Conservation (phyloP, 2,329 filamentous ascomycete genomes). For the Fusarium gaditjirri region DNA sequence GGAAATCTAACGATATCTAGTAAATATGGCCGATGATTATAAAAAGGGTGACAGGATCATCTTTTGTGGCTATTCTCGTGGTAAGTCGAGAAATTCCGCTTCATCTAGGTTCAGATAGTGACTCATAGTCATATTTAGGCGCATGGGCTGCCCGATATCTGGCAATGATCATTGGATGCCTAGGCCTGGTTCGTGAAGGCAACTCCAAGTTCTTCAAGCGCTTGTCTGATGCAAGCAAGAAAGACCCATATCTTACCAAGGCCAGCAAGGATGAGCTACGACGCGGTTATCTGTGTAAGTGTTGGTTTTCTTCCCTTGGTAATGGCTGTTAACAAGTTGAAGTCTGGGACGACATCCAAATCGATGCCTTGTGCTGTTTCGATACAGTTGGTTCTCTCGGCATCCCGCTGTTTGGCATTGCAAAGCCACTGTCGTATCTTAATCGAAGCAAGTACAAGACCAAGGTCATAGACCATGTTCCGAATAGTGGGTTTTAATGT, state of each 20-base stretch:
- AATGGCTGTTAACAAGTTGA: rapidly evolving
- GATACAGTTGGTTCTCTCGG: not conserved
- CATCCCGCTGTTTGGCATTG: not conserved
- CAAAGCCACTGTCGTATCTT: not conserved
- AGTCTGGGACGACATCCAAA: not conserved
- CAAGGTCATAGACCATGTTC: not conserved
- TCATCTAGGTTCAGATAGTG: rapidly evolving
- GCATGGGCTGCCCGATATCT: not conserved
- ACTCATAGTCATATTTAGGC: rapidly evolving
- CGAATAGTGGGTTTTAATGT: too few relatives aligned
- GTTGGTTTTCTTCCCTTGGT: rapidly evolving
- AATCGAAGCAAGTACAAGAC: not conserved
- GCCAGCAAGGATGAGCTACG: not conserved
- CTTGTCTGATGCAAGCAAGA: not conserved
- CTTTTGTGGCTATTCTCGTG: not conserved
- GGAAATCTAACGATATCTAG: not conserved
- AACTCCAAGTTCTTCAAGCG: not conserved
- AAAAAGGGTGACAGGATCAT: not conserved
- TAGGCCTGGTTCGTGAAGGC: rapidly evolving
- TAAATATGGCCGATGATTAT: not conserved
- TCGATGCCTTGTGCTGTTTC: not conserved
- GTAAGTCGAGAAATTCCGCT: not conserved
- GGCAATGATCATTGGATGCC: not conserved
- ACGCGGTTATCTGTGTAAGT: not conserved
- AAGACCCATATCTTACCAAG: not conserved